Evolutionary conservation across 441 rosid genomes (phyloP), one percentile per base, ranked within the genome.

Genomic region (Corymbia calophylla): DNA sequence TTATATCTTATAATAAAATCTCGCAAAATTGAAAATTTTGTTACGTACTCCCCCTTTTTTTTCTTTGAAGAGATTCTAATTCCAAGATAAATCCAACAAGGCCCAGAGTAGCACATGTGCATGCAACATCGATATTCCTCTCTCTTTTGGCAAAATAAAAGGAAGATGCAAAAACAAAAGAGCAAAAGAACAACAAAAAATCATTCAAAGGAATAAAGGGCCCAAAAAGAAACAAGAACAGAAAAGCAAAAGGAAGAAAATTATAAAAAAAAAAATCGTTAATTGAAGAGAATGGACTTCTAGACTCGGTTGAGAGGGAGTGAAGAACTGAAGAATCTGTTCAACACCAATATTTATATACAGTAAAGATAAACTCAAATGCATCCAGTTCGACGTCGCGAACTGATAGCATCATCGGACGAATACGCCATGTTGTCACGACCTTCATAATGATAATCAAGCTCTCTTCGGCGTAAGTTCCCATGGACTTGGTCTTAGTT

Each of bases 201-300:
- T 27, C 87, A 31, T 32, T 49, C 48, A 44, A 53, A 88, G 85
- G 88, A 85, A 80, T 13, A 86, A 86, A 87, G 89, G 0, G 53
- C 9, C 64, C 51, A 56, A 66, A 53, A 85, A 39, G 55, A 81
- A 86, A 32, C 88, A 93, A 88, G 86, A 89, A 94, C 91, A 89
- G 77, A 73, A 48, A 81, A 55, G 60, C 55, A 68, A 62, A 77
- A 32, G 48, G 35, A 53, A 25, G 55, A 88, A 54, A 62, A 77
- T 53, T 51, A n/a, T 4, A 7, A 84, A 77, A 58, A 13, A 47
- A 48, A 21, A 1, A 16, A 39, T n/a, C n/a, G n/a, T n/a, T n/a
- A n/a, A n/a, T n/a, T n/a, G n/a, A 55, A 56, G 5, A 7, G 25
- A 44, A 88, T 54, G 9, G 9, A 55, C 4, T 55, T 55, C 4